These are phyloP conservation scores for Leucogyrophana mollusca DNA, from an alignment of 768 basidiomycete genomes.

Conservation along the genomic window DNA sequence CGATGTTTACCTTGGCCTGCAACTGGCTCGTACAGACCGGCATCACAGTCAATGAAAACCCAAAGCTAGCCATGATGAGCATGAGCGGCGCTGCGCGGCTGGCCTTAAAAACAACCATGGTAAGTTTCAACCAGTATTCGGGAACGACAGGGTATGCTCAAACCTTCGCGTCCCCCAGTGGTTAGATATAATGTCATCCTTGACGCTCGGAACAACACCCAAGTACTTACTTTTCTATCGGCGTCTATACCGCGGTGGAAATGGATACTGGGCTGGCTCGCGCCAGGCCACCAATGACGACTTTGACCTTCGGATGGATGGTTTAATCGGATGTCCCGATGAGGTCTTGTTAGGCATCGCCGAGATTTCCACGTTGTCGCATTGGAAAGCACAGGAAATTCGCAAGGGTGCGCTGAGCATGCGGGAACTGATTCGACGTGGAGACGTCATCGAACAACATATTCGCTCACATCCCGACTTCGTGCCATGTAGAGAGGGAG, in stretches of 20 bases:
- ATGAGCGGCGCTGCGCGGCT: slow-evolving; percentile 55
- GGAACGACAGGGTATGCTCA: neutral
- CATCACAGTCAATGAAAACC: slow-evolving; percentile 62
- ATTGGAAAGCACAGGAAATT: slow-evolving; percentile 70
- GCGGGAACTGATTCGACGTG: slow-evolving; percentile 73
- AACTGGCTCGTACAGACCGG: slow-evolving; percentile 77
- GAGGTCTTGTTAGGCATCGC: slow-evolving; percentile 75
- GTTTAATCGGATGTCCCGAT: slow-evolving; percentile 75
- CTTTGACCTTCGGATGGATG: slow-evolving; percentile 59
- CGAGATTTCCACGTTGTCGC: slow-evolving; percentile 67
- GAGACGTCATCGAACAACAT: slow-evolving; percentile 66
- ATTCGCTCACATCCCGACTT: slow-evolving; percentile 46
- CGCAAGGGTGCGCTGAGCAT: slow-evolving; percentile 67
- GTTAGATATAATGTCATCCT: slow-evolving; percentile 72
- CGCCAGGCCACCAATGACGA: slow-evolving; percentile 31
- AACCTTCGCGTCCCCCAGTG: slow-evolving; percentile 46
- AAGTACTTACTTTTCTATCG: slow-evolving; percentile 67
- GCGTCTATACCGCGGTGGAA: slow-evolving; percentile 55
- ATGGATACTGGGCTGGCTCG: slow-evolving; percentile 42
- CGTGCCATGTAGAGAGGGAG: slow-evolving; percentile 26
- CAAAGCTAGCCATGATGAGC: slow-evolving; percentile 52
- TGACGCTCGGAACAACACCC: slow-evolving; percentile 60
- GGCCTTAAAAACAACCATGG: slow-evolving; percentile 70
- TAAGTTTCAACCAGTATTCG: slow-evolving; percentile 37
- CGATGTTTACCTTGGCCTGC: slow-evolving; percentile 65